phyloP scores from a whole-genome alignment of 352 stramenopile genomes.

The Phytophthora sojae region DNA sequence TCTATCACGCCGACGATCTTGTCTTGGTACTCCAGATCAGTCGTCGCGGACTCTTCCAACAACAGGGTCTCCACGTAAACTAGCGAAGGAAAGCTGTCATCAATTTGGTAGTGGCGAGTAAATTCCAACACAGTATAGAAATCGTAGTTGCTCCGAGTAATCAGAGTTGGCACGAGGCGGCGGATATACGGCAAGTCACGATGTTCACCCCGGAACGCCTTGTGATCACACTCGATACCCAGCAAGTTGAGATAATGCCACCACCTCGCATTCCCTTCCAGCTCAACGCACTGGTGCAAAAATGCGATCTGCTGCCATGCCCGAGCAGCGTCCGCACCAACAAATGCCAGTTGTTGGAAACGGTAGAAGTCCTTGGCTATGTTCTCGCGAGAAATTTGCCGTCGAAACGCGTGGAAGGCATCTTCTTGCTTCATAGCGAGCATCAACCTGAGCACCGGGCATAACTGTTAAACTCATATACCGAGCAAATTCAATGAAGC shows the following conservation, averaged over 20 bases:
- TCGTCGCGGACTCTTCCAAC: slow-evolving; percentile 30
- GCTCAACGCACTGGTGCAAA: slow-evolving; percentile 79
- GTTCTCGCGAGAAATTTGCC: slow-evolving; percentile 84
- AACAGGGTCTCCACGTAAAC: slow-evolving; percentile 77
- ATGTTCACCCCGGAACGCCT: slow-evolving; percentile 76
- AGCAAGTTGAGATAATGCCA: slow-evolving; percentile 85
- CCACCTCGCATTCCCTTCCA: slow-evolving; percentile 85
- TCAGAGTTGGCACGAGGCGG: slow-evolving; percentile 62
- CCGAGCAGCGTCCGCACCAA: slow-evolving; percentile 76
- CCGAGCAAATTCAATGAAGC: not conserved
- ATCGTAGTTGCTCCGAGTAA: slow-evolving; percentile 77
- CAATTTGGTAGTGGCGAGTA: slow-evolving; percentile 85
- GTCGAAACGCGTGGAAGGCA: slow-evolving; percentile 73
- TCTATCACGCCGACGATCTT: slow-evolving; percentile 81
- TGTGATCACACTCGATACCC: slow-evolving; percentile 79
- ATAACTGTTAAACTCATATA: not conserved
- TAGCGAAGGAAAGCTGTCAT: slow-evolving; percentile 76
- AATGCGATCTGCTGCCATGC: slow-evolving; percentile 86
- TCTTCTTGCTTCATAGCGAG: slow-evolving; percentile 79
- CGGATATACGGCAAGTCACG: slow-evolving; percentile 78
- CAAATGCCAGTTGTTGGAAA: slow-evolving; percentile 78
- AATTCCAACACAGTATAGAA: slow-evolving; percentile 87
- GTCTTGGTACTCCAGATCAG: slow-evolving; percentile 71
- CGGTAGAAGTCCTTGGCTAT: slow-evolving; percentile 84
- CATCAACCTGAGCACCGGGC: slow-evolving; percentile 55